Base-by-base conservation (phyloP, 805 yeast species). In the Trichomonascus vanleenenianus region DNA sequence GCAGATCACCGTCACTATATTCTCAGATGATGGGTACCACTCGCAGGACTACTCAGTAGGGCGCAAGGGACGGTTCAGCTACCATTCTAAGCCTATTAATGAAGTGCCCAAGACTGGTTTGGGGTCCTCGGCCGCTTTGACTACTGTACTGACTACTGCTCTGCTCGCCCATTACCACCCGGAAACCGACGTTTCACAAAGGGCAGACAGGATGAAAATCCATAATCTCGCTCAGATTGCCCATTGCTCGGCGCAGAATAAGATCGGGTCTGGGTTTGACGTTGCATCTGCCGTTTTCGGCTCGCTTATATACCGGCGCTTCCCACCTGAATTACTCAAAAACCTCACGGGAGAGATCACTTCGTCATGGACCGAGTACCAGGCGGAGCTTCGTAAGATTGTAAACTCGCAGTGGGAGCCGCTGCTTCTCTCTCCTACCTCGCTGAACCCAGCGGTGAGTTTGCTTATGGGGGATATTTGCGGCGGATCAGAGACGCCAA, bases 201-300 rank as follows among this genome's bases (percentile, higher is more conserved):
- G 22, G 12, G 43, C 19, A 14, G 34, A 40, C 42, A 52, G 68
- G 22, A 52, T 55, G 3, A 49, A 61, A n/a, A 70, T 91, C 31
- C 97, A 93, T 61, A 91, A 87, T 56, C 64, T 87, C 22, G 78
- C 96, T 0, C 98, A 93, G 61, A 70, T 85, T 7, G 83, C 95
- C 0, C 98, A 93, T 62, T 89, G 96, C 61, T 74, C 78, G 47
- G 97, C 98, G 2, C 98, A 93, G 62, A 85, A 86, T 30, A 93
- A 93, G 63, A 81, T 93, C 20, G 98, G 98, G 0, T 87, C 96
- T 2, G 98, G 98, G 0, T 93, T 93, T 63, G 98, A 93, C 60
- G 95, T 93, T 36, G 97, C 96, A 0, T 82, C 97, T 20, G 98
- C 98, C 0, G 82, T 85, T 0, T 91, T 74, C 63, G 98, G 98